These are phyloP conservation scores for Geranium brycei DNA, from an alignment of 345 rosid species.

Conservation along the genomic window DNA sequence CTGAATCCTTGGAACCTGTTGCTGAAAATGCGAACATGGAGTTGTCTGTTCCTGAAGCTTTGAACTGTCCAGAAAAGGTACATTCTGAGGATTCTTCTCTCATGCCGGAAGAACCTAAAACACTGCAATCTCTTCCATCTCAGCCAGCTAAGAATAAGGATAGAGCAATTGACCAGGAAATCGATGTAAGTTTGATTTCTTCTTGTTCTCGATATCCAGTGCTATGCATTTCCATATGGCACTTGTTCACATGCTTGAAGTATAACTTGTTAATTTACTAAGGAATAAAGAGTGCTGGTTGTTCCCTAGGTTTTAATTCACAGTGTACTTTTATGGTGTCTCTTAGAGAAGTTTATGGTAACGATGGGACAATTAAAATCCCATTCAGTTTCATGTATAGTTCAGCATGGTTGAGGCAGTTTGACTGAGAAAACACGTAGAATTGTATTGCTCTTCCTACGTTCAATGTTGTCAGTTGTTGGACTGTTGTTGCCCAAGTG, in stretches of 20 bases:
- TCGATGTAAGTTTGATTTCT: background rate
- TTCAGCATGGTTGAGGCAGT: too few species aligned
- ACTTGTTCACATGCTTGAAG: background rate
- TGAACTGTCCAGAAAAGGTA: constrained; percentile 6
- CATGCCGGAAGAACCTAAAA: constrained; percentile 6
- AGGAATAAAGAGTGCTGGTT: background rate
- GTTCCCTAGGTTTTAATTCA: too few species aligned
- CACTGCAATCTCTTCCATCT: constrained; percentile 1
- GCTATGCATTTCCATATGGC: background rate
- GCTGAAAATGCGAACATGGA: constrained; percentile 1
- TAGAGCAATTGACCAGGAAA: background rate
- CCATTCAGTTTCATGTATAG: too few species aligned
- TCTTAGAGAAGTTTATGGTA: too few species aligned
- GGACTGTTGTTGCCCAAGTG: too few species aligned
- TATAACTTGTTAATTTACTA: background rate
- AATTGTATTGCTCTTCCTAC: too few species aligned
- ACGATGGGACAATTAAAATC: too few species aligned
- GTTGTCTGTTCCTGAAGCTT: constrained; percentile 1
- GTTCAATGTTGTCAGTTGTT: too few species aligned
- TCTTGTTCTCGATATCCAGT: background rate
- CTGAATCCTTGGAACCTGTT: constrained; percentile 8
- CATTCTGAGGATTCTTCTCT: constrained; percentile 1
- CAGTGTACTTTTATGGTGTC: too few species aligned
- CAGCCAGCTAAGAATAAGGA: constrained; percentile 1
- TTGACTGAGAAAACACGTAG: too few species aligned